Base-by-base conservation (phyloP, 2,329 filamentous ascomycete genomes). In the Claviceps fusiformis region DNA sequence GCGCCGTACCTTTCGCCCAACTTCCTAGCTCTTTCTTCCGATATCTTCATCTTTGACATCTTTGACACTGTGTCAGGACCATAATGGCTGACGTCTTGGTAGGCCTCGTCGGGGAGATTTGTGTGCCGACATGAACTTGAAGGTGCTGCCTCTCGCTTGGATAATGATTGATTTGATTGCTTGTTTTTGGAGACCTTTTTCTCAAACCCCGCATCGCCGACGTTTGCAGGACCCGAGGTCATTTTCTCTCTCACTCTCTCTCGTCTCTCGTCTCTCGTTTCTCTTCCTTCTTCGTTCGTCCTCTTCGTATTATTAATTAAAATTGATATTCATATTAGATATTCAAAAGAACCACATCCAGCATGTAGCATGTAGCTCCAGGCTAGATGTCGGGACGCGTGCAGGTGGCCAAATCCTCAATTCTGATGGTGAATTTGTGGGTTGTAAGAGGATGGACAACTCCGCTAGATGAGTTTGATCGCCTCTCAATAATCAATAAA, bases 11-110 rank as follows among this genome's bases (percentile, higher is more conserved):
- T 72, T 60, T 79, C 74, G 41, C 75, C 76, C 6, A 82, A 69
- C 62, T 75, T 77, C 67, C 76, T 77, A 45, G 76, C 78, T 35
- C 79, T 74, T 66, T 82, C 77, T 62, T 79, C 77, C 52, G 79
- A 74, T 47, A 82, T 65, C 58, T 81, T 72, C 39, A 72, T 66
- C 55, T 74, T 74, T 5, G 76, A 74, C 35, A 80, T 65, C 62
- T 68, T 73, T 27, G 64, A 64, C 31, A 72, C 65, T 5, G 52
- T 60, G 65, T 60, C 43, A 56, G 58, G 56, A 66, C 41, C 41
- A 55, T 46, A 13, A 39, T 66, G 54, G 68, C 67, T 50, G 62
- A 60, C 37, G 60, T 56, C 39, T 60, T 60, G 29, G 64, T 63
- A n/a, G 62, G 61, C n/a, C 59, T 59, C 13, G 61, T 58, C 58